Evolutionary conservation across 495 filamentous ascomycete species (phyloP), one percentile per base, ranked within the genome.

Genomic region (Choiromyces venosus): DNA sequence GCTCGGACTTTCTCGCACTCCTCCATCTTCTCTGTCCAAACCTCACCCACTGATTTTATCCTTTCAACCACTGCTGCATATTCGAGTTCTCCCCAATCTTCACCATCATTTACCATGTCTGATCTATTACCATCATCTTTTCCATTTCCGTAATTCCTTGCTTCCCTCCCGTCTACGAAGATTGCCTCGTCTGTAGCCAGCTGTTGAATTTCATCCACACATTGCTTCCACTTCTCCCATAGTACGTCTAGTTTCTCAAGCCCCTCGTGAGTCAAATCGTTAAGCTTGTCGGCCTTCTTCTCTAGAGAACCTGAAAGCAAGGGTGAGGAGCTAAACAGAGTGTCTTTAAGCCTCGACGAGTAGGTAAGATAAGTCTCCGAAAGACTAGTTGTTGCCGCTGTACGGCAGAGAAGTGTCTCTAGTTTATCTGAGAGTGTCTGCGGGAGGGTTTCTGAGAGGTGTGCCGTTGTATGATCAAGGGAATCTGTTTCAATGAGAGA

Each of bases 1-100:
- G 36, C 68, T 66, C 77, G 64, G 56, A 80, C 78, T 72, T 78
- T 80, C 67, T 80, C 78, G 40, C 77, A 76, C 18, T 77, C 74
- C 39, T 80, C 78, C 78, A 80, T 77, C 52, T 76, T 80, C 44
- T 73, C 76, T 29, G 38, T 25, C 77, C 77, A 80, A 68, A 70
- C 69, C 44, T 72, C 76, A 25, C 74, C 78, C 40, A 79, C 71
- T 36, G 37, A 61, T 35, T 71, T 76, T 36, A 77, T 70, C 29
- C 68, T 73, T 37, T 67, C 68, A 33, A 71, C 10, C 14, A 76
- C 74, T 4, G 18, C 39, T 56, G 67, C 64, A 52, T 77, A 73
- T 69, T 72, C 71, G 19, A 61, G 69, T 4, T n/a, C 72, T 29
- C 25, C 37, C 29, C 44, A 37, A 73, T 61, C 29, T 5, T 73